Percentiles rank a stretch among this genome's conserved stretches.
Evolutionary conservation across 2,329 filamentous ascomycete species (phyloP).

Genomic region (Colletotrichum neosansevieriae): DNA sequence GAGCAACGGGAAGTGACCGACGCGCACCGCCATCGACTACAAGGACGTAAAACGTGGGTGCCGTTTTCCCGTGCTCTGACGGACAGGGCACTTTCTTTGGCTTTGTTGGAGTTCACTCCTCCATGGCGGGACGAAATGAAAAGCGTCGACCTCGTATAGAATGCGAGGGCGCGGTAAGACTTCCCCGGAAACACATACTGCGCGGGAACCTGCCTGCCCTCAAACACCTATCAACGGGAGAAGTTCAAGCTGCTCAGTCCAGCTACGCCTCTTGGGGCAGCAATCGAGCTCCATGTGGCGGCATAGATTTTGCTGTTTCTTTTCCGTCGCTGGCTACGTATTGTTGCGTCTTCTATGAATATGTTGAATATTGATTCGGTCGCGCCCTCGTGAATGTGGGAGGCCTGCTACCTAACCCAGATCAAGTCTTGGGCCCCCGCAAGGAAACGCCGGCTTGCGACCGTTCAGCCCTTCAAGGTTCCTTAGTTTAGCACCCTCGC

Average conservation of each 20-base stretch:
- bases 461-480: conserved; percentile 20
- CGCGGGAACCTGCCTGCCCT: conserved; percentile 10
- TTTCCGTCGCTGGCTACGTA: neutral
- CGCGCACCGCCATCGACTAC: neutral
- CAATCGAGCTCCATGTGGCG: neutral
- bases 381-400: neutral
- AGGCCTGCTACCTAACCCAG: too few relatives aligned
- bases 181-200: conserved; percentile 20
- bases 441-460: conserved; percentile 15
- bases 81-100: neutral
- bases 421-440: neutral
- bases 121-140: conserved; percentile 14
- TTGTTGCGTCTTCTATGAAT: neutral
- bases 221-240: neutral
- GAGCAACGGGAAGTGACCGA: neutral
- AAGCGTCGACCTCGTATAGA: neutral
- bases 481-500: neutral
- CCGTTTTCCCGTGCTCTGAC: conserved; percentile 13
- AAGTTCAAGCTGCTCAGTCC: neutral
- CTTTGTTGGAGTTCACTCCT: neutral
- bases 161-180: conserved; percentile 6
- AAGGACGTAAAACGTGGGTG: neutral
- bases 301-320: neutral
- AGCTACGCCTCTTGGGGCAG: conserved; percentile 1
- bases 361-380: neutral